Evolutionary conservation across 495 filamentous ascomycete species (phyloP).

Genomic region (Penicillium cinerascens): DNA sequence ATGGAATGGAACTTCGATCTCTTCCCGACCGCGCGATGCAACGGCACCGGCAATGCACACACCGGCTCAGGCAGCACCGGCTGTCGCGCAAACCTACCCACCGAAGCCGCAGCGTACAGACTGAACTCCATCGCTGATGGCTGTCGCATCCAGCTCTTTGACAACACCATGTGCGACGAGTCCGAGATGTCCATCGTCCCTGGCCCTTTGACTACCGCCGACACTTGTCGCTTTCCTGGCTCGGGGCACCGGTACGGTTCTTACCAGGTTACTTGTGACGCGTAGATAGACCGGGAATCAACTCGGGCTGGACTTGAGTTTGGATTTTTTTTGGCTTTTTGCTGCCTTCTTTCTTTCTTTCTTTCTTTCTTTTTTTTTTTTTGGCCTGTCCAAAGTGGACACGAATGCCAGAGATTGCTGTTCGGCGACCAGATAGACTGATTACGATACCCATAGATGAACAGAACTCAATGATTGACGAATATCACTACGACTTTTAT

Average conservation of each 20-base stretch:
- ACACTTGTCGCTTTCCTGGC: slow-evolving; percentile 12
- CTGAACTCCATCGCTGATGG: slow-evolving; percentile 16
- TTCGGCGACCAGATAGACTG: no score
- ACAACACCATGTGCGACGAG: slow-evolving; percentile 30
- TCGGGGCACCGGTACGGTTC: slow-evolving; percentile 17
- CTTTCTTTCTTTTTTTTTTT: background rate
- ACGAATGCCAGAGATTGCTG: background rate
- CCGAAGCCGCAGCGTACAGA: slow-evolving; percentile 22
- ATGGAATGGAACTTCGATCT: slow-evolving; percentile 28
- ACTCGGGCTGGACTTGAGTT: background rate
- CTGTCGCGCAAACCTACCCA: slow-evolving; percentile 24
- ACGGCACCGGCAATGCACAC: slow-evolving; percentile 14
- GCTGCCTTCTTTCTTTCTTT: no score
- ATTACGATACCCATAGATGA: background rate
- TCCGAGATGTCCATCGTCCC: slow-evolving; percentile 16
- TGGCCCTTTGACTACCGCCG: slow-evolving; percentile 6
- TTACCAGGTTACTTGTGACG: slow-evolving; percentile 26
- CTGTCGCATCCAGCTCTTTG: slow-evolving; percentile 26
- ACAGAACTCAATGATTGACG: background rate
- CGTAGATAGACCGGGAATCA: background rate
- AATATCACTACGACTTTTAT: background rate
- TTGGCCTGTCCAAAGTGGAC: background rate
- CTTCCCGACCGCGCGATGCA: slow-evolving; percentile 17
- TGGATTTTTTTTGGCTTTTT: no score
- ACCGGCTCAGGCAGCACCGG: slow-evolving; percentile 24